phyloP scores from a whole-genome alignment of 495 filamentous ascomycete species.

The Aspergillus sparsus region DNA sequence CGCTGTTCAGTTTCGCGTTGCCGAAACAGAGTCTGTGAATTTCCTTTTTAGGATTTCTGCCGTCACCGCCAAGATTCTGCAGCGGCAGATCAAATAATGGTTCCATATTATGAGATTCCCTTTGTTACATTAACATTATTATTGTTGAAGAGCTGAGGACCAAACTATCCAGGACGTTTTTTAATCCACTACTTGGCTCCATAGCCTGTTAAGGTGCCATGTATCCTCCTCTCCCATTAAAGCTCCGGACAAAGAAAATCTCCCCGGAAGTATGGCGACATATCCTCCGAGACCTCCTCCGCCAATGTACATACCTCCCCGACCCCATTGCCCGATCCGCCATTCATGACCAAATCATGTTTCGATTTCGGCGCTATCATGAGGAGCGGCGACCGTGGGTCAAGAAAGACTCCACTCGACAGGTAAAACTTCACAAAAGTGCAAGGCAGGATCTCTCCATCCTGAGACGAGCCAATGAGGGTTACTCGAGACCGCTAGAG shows the following conservation, averaged over 20 bases:
- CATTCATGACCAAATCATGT: slow-evolving; percentile 56
- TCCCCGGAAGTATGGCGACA: slow-evolving; percentile 51
- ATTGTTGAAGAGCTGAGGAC: not conserved
- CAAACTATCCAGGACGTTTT: not conserved
- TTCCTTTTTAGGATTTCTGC: slow-evolving; percentile 1
- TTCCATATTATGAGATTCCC: too few species aligned
- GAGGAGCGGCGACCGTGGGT: slow-evolving; percentile 12
- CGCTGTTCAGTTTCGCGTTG: slow-evolving; percentile 25
- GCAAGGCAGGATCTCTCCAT: slow-evolving; percentile 32
- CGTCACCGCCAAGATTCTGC: not conserved
- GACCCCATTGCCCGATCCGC: slow-evolving; percentile 65
- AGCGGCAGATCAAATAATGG: too few species aligned
- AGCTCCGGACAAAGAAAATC: not conserved
- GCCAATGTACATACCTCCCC: slow-evolving; percentile 83
- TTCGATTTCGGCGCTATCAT: slow-evolving; percentile 52
- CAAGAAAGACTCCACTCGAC: slow-evolving; percentile 15
- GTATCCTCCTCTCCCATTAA: not conserved
- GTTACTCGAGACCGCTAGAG: slow-evolving; percentile 60
- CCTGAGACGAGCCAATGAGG: slow-evolving; percentile 63
- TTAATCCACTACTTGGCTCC: too few species aligned
- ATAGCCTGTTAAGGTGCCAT: not conserved
- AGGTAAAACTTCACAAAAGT: slow-evolving; percentile 24
- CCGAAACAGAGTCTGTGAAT: slow-evolving; percentile 8
- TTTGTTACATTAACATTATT: too few species aligned
- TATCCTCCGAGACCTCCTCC: slow-evolving; percentile 75